These are phyloP conservation scores for Tricholoma flavovirens DNA, from an alignment of 768 basidiomycete genomes.

Conservation along the genomic window DNA sequence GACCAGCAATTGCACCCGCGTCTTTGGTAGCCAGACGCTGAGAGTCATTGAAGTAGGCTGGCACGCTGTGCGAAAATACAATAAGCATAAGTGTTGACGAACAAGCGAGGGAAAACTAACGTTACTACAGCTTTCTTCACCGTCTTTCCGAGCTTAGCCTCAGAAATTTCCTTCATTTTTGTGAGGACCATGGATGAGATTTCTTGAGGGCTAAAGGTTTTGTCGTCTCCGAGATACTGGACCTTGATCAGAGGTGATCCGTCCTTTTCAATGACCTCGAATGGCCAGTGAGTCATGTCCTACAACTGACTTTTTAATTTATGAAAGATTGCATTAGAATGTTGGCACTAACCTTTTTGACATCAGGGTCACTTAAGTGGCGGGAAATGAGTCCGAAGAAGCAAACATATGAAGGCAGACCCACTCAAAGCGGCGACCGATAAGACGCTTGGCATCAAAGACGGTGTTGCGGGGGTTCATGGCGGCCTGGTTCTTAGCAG, in stretches of 20 bases:
- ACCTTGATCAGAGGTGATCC: constrained; percentile 97
- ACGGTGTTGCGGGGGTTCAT: constrained; percentile 99
- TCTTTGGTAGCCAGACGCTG: constrained; percentile 99
- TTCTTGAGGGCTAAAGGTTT: constrained; percentile 96
- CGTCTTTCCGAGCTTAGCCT: constrained; percentile 97
- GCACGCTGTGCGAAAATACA: constrained; percentile 51
- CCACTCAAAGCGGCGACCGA: constrained; percentile 94
- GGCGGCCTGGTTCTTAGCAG: constrained; percentile 97
- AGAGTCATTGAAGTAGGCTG: constrained; percentile 99
- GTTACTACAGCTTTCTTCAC: constrained; percentile 99
- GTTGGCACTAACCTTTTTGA: constrained; percentile 68
- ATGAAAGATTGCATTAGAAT: constrained; percentile 7
- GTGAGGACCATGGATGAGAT: constrained; percentile 99
- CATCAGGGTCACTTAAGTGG: constrained; percentile 75
- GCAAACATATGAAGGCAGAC: constrained; percentile 22
- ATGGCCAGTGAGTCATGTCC: constrained; percentile 98
- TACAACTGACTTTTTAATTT: constrained; percentile 26
- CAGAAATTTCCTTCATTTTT: constrained; percentile 99
- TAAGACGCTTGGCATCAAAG: constrained; percentile 98
- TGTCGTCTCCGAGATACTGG: constrained; percentile 89
- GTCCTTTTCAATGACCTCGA: constrained; percentile 93
- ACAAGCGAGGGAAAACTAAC: constrained; percentile 45
- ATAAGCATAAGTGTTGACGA: constrained; percentile 1
- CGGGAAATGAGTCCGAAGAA: constrained; percentile 11
- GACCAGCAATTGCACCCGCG: constrained; percentile 95